Base-by-base conservation (phyloP, 208 protist genomes). In the Kentomonas sorsogonicus region DNA sequence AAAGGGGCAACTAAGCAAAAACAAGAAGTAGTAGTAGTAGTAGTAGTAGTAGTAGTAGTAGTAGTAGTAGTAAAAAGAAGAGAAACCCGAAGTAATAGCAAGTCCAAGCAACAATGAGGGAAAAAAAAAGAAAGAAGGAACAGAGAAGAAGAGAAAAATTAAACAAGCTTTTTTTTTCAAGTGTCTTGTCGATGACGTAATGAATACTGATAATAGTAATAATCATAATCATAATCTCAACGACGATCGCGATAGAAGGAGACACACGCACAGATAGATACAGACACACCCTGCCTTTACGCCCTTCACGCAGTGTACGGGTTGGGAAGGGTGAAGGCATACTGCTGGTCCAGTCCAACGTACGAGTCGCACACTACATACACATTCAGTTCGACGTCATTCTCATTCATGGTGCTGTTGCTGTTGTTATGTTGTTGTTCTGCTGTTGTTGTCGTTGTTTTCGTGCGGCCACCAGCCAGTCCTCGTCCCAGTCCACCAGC, bases 361-460 rank as follows among this genome's bases (percentile, higher is more conserved):
- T 93, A 97, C 0, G 83, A 86, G 63, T 97, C 93, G 55, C 83
- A 96, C 18, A 97, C 68, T 10, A 97, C 57, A 62, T 92, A 94
- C 20, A 95, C 55, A 36, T 68, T 74, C 52, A 93, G 74, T 22
- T 74, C 66, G 18, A 86, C 77, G 0, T 69, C 18, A 7, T 41
- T 60, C 43, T 69, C 59, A 41, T 65, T 48, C 30, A 48, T 23
- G 20, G 3, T 51, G 57, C 69, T 60, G 7, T 30, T 2, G 15
- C 16, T 16, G 9, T 31, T 3, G 46, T 16, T n/a, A 4, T 31
- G 15, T 23, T 52, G 38, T 15, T 50, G 9, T 6, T 29, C 25
- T 50, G 44, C 20, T 43, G 2, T 2, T 59, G 36, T 38, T 26
- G 25, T 50, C 25, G 25, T 13, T 50, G 20, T 50, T 29, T 5